Base-by-base conservation (phyloP, 768 basidiomycete species). In the Serendipita sp. region DNA sequence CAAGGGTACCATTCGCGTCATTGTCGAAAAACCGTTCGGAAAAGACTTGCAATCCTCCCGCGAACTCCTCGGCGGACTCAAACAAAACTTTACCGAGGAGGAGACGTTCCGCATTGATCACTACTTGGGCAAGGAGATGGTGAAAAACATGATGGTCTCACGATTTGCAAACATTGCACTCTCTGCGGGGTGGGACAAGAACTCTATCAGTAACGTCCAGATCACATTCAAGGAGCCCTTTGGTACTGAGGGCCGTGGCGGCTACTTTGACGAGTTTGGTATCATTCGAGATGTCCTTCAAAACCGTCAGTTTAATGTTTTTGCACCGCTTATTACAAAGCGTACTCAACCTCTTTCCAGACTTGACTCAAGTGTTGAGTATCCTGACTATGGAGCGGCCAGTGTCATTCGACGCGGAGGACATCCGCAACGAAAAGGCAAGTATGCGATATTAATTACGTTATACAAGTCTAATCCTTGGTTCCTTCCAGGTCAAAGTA, bases 151-250 rank as follows among this genome's bases (percentile, higher is more conserved):
- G 64, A 87, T 98, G 68, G 91, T 97, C 34, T 78, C 97, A 63
- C 86, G 95, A 38, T 99, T 99, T 71, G 95, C 91, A 68, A 99
- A 99, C 75, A 76, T 93, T 68, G 89, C 93, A 30, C 75, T 96
- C 78, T 84, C 84, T 68, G 84, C 90, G 34, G 82, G 83, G 44
- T 96, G 94, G 91, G 94, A 98, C 78, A 95, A 91, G 75, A 91
- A 94, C 75, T 91, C 85, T 66, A 88, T 99, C 78, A 85, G 83
- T 76, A 98, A 93, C 72, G 92, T 99, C 38, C 96, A 99, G 75
- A 96, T 98, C 76, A 96, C 93, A 15, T 97, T 98, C 84, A 98
- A 98, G 79, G 96, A 98, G 75, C 92, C 94, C 1, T 97, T 98
- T 73, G 95, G 95, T 18, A 99, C 95, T 56, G 96, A 99, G 73